These are phyloP conservation scores for Malassezia vespertilionis DNA, from an alignment of 1,284 basidiomycete genomes.

Conservation along the genomic window DNA sequence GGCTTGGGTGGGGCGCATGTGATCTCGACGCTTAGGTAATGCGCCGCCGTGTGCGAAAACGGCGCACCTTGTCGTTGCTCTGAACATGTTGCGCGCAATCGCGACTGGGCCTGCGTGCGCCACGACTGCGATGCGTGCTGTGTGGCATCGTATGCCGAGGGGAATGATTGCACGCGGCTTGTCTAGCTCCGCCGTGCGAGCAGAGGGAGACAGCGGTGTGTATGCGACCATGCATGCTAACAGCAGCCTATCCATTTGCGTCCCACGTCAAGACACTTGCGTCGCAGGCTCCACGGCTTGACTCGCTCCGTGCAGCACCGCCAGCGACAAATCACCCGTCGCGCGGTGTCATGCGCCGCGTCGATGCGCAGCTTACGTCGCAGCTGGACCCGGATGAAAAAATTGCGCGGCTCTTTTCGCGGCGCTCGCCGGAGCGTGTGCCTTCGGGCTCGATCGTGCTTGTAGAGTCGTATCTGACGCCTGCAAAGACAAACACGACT, in stretches of 20 bases:
- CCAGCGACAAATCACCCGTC: conserved; percentile 22
- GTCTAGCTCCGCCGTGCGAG: background rate
- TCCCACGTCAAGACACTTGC: conserved; percentile 24
- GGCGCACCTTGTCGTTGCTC: too few species aligned
- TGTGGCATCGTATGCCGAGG: too few species aligned
- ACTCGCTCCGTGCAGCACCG: conserved; percentile 18
- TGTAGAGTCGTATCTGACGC: conserved; percentile 38
- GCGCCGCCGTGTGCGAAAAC: background rate
- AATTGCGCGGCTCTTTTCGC: conserved; percentile 38
- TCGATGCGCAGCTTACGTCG: conserved; percentile 29
- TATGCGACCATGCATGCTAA: background rate
- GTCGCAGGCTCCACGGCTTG: background rate
- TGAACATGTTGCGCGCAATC: conserved; percentile 5
- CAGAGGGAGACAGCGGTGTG: conserved; percentile 4
- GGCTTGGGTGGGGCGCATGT: too few species aligned
- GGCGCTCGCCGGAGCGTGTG: conserved; percentile 28
- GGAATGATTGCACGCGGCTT: background rate
- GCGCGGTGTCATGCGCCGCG: conserved; percentile 31
- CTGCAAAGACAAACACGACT: conserved; percentile 30
- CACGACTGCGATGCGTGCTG: background rate
- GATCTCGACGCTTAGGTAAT: background rate
- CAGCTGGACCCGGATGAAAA: conserved; percentile 32
- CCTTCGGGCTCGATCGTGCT: conserved; percentile 42
- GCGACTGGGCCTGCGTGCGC: conserved; percentile 2
- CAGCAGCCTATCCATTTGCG: conserved; percentile 24